Evolutionary conservation across 1,284 basidiomycete species (phyloP).

Genomic region (Boletus sp.): DNA sequence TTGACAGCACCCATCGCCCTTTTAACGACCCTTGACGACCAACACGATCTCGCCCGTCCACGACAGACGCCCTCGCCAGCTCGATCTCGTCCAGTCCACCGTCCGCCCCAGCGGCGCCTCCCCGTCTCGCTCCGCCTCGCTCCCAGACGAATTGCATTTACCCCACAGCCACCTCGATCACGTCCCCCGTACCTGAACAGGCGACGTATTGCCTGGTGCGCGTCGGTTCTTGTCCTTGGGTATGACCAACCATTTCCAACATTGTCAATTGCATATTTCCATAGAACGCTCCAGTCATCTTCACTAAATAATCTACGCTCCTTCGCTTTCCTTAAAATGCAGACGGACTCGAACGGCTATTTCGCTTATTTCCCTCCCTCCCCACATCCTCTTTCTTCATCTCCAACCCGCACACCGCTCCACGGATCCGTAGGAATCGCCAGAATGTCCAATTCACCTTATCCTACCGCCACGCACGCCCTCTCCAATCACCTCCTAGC

Average conservation of each 20-base stretch:
- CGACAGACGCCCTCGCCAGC: slow-evolving; percentile 2
- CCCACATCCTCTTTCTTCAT: slow-evolving; percentile 20
- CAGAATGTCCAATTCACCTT: slow-evolving; percentile 32
- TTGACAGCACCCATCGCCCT: slow-evolving; percentile 10
- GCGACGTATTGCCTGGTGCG: slow-evolving; percentile 37
- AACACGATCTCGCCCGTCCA: slow-evolving; percentile 15
- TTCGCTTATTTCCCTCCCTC: slow-evolving; percentile 31
- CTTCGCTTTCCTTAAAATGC: slow-evolving; percentile 37
- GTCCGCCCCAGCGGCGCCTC: slow-evolving; percentile 20
- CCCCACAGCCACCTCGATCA: slow-evolving; percentile 40
- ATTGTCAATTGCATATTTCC: slow-evolving; percentile 40
- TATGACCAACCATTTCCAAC: slow-evolving; percentile 42
- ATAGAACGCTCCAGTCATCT: slow-evolving; percentile 39
- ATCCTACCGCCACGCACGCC: slow-evolving; percentile 25
- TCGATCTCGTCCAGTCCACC: slow-evolving; percentile 14
- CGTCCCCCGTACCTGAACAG: slow-evolving; percentile 36
- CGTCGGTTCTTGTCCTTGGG: slow-evolving; percentile 37
- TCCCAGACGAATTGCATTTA: slow-evolving; percentile 35
- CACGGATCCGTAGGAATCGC: slow-evolving; percentile 19
- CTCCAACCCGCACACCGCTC: slow-evolving; percentile 8
- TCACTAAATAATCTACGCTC: slow-evolving; percentile 22
- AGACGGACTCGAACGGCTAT: slow-evolving; percentile 25
- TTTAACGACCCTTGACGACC: slow-evolving; percentile 41
- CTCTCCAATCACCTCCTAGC: slow-evolving; percentile 23
- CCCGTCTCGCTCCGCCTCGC: slow-evolving; percentile 25